Percentiles rank a stretch among this genome's conserved stretches.
phyloP scores from a whole-genome alignment of 176 grass and related monocot genomes.

The Typha latifolia region DNA sequence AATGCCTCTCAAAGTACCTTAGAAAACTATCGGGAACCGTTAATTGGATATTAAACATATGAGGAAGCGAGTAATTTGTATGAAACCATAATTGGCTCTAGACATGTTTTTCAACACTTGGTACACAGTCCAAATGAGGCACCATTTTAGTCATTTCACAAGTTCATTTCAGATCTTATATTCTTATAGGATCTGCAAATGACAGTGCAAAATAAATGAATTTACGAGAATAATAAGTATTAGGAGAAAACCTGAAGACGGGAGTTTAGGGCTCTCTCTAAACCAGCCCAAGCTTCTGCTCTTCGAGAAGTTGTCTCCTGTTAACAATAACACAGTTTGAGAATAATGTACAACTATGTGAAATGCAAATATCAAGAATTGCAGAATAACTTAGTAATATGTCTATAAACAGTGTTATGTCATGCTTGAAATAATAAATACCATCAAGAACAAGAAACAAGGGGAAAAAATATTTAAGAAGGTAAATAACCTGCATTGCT shows the following conservation, averaged over 20 bases:
- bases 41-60: not conserved
- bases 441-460: not conserved
- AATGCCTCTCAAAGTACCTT: not conserved
- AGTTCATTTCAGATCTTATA: conserved; percentile 1
- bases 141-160: not conserved
- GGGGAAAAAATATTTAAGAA: conserved; percentile 1
- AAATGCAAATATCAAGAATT: not conserved
- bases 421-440: not conserved
- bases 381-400: not conserved
- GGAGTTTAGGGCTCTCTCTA: conserved; percentile 87
- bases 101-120: not conserved
- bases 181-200: not conserved
- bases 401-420: not conserved
- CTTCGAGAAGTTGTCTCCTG: conserved; percentile 88
- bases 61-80: not conserved
- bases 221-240: conserved; percentile 15
- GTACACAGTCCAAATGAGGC: not conserved
- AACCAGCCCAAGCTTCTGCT: conserved; percentile 87
- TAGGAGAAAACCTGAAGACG: conserved; percentile 59
- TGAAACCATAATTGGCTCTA: not conserved
- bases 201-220: not conserved
- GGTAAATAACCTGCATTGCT: conserved; percentile 81
- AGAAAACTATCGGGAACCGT: not conserved
- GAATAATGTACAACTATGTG: conserved; percentile 4
- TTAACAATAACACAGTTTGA: conserved; percentile 27